Evolutionary conservation across 177 flowering plant genomes (phyloP).

Genomic region (Vitis hybrid): DNA sequence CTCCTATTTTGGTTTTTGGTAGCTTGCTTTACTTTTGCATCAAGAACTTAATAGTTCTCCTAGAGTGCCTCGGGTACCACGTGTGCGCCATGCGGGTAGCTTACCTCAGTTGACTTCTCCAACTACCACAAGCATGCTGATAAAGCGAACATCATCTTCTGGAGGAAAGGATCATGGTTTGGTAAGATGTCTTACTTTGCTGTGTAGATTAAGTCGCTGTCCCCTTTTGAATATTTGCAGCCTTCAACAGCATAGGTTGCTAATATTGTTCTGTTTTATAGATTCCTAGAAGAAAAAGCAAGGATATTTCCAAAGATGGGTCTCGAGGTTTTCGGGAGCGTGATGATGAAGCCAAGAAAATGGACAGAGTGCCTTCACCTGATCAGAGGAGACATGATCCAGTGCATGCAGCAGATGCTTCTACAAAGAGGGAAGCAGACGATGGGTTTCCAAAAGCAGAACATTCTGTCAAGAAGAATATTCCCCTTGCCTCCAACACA

Average conservation of each 20-base stretch:
- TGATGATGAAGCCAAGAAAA: constrained; percentile 51
- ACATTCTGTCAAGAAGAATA: constrained; percentile 37
- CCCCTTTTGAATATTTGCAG: background rate
- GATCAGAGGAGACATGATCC: constrained; percentile 49
- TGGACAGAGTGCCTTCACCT: constrained; percentile 38
- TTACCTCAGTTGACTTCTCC: constrained; percentile 72
- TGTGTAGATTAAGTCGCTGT: too few species aligned
- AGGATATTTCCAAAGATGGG: constrained; percentile 58
- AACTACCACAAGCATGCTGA: constrained; percentile 55
- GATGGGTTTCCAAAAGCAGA: constrained; percentile 31
- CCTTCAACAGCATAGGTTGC: constrained; percentile 8
- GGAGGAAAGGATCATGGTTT: constrained; percentile 64
- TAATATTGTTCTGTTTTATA: constrained; percentile 25
- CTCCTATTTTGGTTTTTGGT: constrained; percentile 26
- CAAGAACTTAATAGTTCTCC: constrained; percentile 98
- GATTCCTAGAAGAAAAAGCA: constrained; percentile 73
- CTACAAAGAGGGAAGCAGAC: constrained; percentile 35
- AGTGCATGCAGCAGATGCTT: constrained; percentile 28
- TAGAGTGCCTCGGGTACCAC: constrained; percentile 96
- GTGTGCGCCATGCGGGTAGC: constrained; percentile 80
- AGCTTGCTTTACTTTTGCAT: constrained; percentile 95
- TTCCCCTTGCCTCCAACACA: constrained; percentile 22
- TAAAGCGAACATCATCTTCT: constrained; percentile 63
- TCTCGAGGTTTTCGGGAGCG: constrained; percentile 42
- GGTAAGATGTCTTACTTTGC: constrained; percentile 36